These are phyloP conservation scores for Verticillium albo-atrum DNA, from an alignment of 2,329 filamentous ascomycete species.

Conservation along the genomic window DNA sequence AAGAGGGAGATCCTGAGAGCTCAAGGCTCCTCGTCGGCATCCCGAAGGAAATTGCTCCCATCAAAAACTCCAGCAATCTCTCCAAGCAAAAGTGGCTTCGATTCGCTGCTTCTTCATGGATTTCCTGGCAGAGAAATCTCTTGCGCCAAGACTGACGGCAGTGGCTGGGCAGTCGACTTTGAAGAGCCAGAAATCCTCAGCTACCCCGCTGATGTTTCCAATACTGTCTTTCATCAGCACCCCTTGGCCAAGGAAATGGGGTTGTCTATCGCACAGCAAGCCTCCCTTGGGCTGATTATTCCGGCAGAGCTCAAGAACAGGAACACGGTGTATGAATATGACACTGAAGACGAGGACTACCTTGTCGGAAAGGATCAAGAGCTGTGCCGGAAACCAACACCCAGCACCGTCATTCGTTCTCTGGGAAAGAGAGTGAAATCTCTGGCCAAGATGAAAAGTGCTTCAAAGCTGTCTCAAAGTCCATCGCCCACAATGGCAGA, in stretches of 20 bases:
- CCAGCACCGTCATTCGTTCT: conserved; percentile 4
- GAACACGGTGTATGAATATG: conserved; percentile 8
- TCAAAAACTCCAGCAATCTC: not conserved
- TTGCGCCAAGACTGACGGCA: conserved; percentile 30
- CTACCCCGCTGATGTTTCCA: conserved; percentile 29
- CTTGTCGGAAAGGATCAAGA: too few relatives aligned
- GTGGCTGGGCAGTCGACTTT: conserved; percentile 26
- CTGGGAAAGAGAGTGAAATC: conserved; percentile 8
- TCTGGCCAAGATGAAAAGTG: conserved; percentile 5
- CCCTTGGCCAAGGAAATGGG: conserved; percentile 23
- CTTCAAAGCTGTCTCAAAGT: not conserved
- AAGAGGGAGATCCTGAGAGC: not conserved
- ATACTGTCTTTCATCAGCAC: conserved; percentile 28
- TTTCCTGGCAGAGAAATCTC: conserved; percentile 34
- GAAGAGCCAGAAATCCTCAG: conserved; percentile 22
- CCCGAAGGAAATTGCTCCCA: not conserved
- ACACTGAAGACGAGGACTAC: conserved; percentile 7
- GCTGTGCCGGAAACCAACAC: not conserved
- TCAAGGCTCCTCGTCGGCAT: not conserved
- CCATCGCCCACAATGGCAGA: not conserved
- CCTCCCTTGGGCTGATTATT: conserved; percentile 8
- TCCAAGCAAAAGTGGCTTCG: not conserved
- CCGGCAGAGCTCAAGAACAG: conserved; percentile 6
- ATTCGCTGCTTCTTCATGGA: conserved; percentile 37
- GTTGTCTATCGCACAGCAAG: conserved; percentile 2